Conservation (phyloP, 768 basidiomycete species). For the Boletus rufocinnamomeus region DNA sequence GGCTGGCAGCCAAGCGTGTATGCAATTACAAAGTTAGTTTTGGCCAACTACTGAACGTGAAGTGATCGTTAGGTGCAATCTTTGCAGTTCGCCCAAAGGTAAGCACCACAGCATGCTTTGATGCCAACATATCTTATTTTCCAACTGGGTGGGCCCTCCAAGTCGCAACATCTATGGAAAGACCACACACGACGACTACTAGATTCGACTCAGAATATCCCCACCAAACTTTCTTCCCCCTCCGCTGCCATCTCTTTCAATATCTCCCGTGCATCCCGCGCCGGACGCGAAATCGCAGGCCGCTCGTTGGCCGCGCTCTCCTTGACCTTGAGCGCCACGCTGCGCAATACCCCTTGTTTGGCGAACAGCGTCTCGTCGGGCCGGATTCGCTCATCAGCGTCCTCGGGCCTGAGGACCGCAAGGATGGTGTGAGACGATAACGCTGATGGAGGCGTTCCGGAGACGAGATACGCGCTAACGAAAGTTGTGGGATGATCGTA, state of each 20-base stretch:
- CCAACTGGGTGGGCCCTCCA: not conserved
- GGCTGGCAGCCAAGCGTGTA: too few species aligned
- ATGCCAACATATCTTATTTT: not conserved
- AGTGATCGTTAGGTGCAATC: too few species aligned
- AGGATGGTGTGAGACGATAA: conserved; percentile 63
- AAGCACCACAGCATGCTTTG: too few species aligned
- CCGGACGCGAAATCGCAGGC: conserved; percentile 73
- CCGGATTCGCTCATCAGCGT: conserved; percentile 26
- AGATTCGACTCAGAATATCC: conserved; percentile 26
- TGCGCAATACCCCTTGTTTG: conserved; percentile 59
- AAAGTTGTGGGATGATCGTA: conserved; percentile 9
- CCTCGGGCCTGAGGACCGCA: conserved; percentile 53
- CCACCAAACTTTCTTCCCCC: conserved; percentile 29
- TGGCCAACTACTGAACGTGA: too few species aligned
- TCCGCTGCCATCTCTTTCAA: conserved; percentile 41
- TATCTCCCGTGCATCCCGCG: conserved; percentile 79
- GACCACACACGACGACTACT: not conserved
- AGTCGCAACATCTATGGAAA: too few species aligned
- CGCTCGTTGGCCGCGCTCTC: conserved; percentile 70
- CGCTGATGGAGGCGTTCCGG: conserved; percentile 67
- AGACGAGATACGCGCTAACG: conserved; percentile 58
- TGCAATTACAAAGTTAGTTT: too few species aligned
- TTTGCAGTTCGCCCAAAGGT: too few species aligned
- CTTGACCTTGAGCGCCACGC: conserved; percentile 71
- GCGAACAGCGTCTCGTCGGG: conserved; percentile 54